Conservation (phyloP, 805 yeast species). For the Saturnispora saitoi region DNA sequence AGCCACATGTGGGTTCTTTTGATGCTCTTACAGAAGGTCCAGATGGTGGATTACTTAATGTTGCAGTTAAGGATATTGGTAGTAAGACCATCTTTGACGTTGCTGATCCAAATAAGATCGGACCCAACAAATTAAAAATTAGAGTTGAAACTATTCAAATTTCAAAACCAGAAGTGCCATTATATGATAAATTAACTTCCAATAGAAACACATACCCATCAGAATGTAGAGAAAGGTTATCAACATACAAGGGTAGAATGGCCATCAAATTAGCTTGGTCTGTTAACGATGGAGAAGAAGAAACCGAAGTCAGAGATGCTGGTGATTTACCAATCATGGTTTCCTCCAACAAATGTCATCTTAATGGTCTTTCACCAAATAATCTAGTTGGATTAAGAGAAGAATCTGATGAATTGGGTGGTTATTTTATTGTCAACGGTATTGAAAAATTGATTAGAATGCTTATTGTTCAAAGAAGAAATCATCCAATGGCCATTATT, state of each 20-base stretch:
- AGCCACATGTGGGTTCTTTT: conserved; percentile 93
- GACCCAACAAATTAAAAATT: conserved; percentile 68
- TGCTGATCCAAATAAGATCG: conserved; percentile 54
- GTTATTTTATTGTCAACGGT: conserved; percentile 93
- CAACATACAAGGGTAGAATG: conserved; percentile 71
- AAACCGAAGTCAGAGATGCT: conserved; percentile 75
- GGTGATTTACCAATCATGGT: conserved; percentile 92
- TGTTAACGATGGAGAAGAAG: conserved; percentile 81
- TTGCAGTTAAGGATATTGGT: conserved; percentile 86
- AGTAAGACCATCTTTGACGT: conserved; percentile 78
- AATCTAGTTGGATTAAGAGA: conserved; percentile 73
- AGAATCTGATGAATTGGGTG: conserved; percentile 94
- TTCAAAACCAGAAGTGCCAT: conserved; percentile 71
- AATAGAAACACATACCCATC: conserved; percentile 77
- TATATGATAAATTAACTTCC: conserved; percentile 61
- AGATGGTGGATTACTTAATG: conserved; percentile 73
- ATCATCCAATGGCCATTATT: conserved; percentile 95
- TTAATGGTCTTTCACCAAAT: conserved; percentile 73
- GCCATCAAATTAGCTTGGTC: conserved; percentile 75
- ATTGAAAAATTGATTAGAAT: conserved; percentile 93
- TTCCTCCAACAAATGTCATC: conserved; percentile 83
- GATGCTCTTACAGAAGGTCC: conserved; percentile 89
- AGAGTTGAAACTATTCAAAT: conserved; percentile 87
- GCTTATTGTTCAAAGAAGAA: conserved; percentile 96
- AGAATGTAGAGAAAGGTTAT: conserved; percentile 85